A percentile compares a stretch with the other conserved stretches of the same genome.
Conservation (phyloP, 805 yeast genomes). For the Nakazawaea laoshanensis region DNA sequence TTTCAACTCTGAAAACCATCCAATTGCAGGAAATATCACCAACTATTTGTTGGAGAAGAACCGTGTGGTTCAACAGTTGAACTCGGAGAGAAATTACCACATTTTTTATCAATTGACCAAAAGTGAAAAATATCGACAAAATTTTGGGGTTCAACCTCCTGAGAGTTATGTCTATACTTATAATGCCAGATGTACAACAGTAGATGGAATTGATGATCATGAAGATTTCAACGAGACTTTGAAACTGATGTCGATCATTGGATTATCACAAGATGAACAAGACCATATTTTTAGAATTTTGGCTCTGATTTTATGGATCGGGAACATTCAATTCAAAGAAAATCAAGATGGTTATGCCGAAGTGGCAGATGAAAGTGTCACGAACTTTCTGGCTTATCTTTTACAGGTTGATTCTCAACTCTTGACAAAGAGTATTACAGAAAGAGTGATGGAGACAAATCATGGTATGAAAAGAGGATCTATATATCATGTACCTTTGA, state of each 20-base stretch:
- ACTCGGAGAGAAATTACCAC: constrained; percentile 92
- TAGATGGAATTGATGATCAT: constrained; percentile 78
- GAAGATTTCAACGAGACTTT: constrained; percentile 75
- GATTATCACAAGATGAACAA: constrained; percentile 74
- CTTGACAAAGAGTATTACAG: constrained; percentile 60
- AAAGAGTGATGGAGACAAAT: constrained; percentile 80
- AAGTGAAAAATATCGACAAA: constrained; percentile 72
- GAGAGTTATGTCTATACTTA: constrained; percentile 89
- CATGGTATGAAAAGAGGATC: constrained; percentile 91
- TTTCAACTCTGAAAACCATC: constrained; percentile 76
- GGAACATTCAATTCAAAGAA: constrained; percentile 81
- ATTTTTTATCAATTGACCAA: constrained; percentile 94
- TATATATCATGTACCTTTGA: constrained; percentile 88
- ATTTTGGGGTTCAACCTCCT: constrained; percentile 87
- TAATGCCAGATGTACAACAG: constrained; percentile 76
- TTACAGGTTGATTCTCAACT: constrained; percentile 68
- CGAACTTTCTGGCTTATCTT: constrained; percentile 88
- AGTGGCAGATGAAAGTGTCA: constrained; percentile 80
- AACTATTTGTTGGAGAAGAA: constrained; percentile 91
- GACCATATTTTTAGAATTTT: constrained; percentile 82
- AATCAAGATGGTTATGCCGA: constrained; percentile 81
- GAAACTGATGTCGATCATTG: constrained; percentile 82
- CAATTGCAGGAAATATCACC: constrained; percentile 92
- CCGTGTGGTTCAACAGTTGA: constrained; percentile 92
- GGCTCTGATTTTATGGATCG: constrained; percentile 88